phyloP scores from a whole-genome alignment of 202 grass and related monocot genomes.

The Cymbopogon flexuosus region DNA sequence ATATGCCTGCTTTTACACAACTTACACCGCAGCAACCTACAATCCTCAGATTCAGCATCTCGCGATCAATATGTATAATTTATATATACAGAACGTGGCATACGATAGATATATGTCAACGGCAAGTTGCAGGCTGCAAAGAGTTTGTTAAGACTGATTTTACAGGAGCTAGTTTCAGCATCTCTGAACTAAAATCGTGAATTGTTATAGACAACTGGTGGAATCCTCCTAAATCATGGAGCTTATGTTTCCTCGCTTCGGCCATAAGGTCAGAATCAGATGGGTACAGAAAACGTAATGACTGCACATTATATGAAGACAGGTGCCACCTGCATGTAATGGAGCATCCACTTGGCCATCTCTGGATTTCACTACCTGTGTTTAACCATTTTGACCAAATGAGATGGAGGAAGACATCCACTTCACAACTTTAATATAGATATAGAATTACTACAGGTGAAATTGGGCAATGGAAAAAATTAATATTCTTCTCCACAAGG shows the following conservation, averaged over 20 bases:
- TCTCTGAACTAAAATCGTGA: background rate
- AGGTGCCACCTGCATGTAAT: background rate
- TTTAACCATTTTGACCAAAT: background rate
- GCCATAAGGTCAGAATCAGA: background rate
- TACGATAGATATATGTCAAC: background rate
- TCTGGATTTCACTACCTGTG: conserved; percentile 4
- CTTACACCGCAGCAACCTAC: background rate
- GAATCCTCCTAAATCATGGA: background rate
- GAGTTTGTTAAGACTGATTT: background rate
- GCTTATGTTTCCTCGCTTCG: background rate
- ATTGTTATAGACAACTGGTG: background rate
- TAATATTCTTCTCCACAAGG: background rate
- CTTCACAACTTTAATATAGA: background rate
- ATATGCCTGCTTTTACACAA: background rate
- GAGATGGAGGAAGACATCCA: background rate
- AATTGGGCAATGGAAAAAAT: background rate
- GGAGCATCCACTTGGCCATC: no score
- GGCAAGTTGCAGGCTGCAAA: background rate
- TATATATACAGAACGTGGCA: background rate
- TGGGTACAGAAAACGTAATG: background rate
- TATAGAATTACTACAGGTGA: background rate
- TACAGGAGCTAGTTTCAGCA: background rate
- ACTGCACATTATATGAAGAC: background rate
- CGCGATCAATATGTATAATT: background rate
- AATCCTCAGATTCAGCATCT: background rate